These are phyloP conservation scores for Arachis stenosperma DNA, from an alignment of 306 rosid genomes.

Conservation along the genomic window DNA sequence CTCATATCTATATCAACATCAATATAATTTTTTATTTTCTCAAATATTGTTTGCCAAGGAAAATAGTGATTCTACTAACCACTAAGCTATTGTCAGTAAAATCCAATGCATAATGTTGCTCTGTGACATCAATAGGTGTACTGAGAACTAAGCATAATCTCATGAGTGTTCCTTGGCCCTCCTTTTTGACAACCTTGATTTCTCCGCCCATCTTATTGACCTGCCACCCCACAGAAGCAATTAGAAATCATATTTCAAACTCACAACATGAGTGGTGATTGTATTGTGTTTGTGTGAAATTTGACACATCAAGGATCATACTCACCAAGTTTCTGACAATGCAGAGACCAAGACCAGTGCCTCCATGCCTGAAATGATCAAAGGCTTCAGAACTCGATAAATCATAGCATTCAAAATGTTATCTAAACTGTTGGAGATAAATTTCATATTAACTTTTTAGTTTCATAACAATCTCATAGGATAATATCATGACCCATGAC, in stretches of 20 bases:
- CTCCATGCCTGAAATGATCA: conserved; percentile 86
- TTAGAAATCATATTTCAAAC: conserved; percentile 25
- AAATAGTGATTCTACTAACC: conserved; percentile 58
- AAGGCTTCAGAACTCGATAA: conserved; percentile 26
- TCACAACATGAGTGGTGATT: conserved; percentile 13
- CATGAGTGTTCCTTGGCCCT: conserved; percentile 89
- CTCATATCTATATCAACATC: background rate
- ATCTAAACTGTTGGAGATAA: conserved; percentile 27
- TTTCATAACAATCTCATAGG: conserved; percentile 18
- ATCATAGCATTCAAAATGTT: conserved; percentile 28
- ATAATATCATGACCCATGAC: conserved; percentile 20
- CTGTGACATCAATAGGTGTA: conserved; percentile 67
- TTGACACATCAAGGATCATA: conserved; percentile 27
- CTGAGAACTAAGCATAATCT: conserved; percentile 71
- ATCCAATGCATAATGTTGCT: conserved; percentile 67
- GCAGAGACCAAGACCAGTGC: conserved; percentile 99
- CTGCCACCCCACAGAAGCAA: conserved; percentile 48
- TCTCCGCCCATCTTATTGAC: conserved; percentile 99
- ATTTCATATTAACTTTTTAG: conserved; percentile 6
- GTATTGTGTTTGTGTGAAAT: conserved; percentile 33
- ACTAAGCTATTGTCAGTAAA: conserved; percentile 64
- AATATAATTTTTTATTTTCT: background rate
- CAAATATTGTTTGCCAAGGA: conserved; percentile 15
- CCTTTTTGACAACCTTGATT: conserved; percentile 82
- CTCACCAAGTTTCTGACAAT: conserved; percentile 94